These are phyloP conservation scores for Paraconiothyrium sp. DNA, from an alignment of 2,329 filamentous ascomycete species.

Conservation along the genomic window DNA sequence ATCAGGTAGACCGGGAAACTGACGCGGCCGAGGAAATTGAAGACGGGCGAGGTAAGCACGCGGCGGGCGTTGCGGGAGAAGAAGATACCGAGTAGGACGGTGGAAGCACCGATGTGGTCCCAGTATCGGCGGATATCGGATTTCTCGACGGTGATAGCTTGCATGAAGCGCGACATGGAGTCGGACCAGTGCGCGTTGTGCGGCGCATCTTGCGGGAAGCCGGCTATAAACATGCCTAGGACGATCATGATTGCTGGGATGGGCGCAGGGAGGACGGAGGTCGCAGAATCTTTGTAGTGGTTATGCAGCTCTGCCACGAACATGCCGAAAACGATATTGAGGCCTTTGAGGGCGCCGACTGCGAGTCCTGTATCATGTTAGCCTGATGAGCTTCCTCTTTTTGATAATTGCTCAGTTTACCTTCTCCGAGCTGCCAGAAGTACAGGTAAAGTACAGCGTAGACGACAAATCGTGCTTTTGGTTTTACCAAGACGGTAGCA, in stretches of 20 bases:
- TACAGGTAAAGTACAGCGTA: slow-evolving; percentile 51
- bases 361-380: slow-evolving; percentile 41
- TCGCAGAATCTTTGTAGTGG: slow-evolving; percentile 59
- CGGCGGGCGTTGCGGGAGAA: slow-evolving; percentile 63
- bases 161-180: slow-evolving; percentile 55
- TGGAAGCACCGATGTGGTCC: slow-evolving; percentile 59
- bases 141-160: slow-evolving; percentile 57
- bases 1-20: slow-evolving; percentile 72
- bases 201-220: slow-evolving; percentile 66
- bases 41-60: slow-evolving; percentile 62
- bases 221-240: slow-evolving; percentile 66
- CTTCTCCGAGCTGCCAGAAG: slow-evolving; percentile 50
- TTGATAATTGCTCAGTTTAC: slow-evolving; percentile 26
- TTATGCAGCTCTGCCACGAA: slow-evolving; percentile 69
- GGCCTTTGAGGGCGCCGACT: slow-evolving; percentile 51
- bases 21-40: slow-evolving; percentile 71
- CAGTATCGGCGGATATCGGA: slow-evolving; percentile 62
- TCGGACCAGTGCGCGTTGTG: slow-evolving; percentile 66
- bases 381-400: slow-evolving; percentile 9
- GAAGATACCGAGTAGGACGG: slow-evolving; percentile 62
- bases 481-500: slow-evolving; percentile 51
- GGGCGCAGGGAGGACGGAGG: slow-evolving; percentile 58
- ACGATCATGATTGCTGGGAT: slow-evolving; percentile 62
- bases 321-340: slow-evolving; percentile 70
- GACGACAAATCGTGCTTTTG: slow-evolving; percentile 47